Evolutionary conservation across 139 green algal species (phyloP).

Genomic region (Desmodesmus armatus): DNA sequence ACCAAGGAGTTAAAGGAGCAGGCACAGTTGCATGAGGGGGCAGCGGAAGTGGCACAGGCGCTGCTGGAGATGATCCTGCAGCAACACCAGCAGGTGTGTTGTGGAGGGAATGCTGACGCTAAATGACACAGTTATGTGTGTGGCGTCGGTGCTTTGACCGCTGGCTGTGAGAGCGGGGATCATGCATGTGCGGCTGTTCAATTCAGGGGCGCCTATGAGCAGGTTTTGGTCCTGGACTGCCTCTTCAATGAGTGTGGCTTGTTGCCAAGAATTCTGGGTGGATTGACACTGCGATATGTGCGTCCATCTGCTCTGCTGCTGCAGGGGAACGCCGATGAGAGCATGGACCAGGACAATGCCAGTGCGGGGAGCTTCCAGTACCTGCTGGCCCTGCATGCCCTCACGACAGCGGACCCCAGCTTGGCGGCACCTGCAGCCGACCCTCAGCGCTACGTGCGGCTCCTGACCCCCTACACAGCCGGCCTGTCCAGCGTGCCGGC

Average conservation of each 20-base stretch:
- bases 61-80: slow-evolving; percentile 71
- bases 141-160: too few relatives aligned
- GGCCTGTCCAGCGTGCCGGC: neutral
- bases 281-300: too few relatives aligned
- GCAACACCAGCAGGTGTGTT: slow-evolving; percentile 36
- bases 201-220: too few relatives aligned
- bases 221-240: too few relatives aligned
- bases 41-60: slow-evolving; percentile 56
- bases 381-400: slow-evolving; percentile 85
- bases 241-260: too few relatives aligned
- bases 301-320: too few relatives aligned
- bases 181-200: too few relatives aligned
- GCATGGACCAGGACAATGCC: too few relatives aligned
- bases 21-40: slow-evolving; percentile 36
- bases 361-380: neutral
- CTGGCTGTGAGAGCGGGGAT: too few relatives aligned
- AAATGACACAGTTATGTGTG: too few relatives aligned
- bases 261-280: too few relatives aligned
- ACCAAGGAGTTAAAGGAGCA: slow-evolving; percentile 35
- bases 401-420: slow-evolving; percentile 67
- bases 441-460: slow-evolving; percentile 64
- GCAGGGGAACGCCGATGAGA: too few relatives aligned
- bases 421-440: slow-evolving; percentile 68
- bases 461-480: slow-evolving; percentile 83
- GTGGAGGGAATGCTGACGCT: neutral